These are phyloP conservation scores for Aciculoconidium aculeatum DNA, from an alignment of 805 yeast genomes.

Conservation along the genomic window DNA sequence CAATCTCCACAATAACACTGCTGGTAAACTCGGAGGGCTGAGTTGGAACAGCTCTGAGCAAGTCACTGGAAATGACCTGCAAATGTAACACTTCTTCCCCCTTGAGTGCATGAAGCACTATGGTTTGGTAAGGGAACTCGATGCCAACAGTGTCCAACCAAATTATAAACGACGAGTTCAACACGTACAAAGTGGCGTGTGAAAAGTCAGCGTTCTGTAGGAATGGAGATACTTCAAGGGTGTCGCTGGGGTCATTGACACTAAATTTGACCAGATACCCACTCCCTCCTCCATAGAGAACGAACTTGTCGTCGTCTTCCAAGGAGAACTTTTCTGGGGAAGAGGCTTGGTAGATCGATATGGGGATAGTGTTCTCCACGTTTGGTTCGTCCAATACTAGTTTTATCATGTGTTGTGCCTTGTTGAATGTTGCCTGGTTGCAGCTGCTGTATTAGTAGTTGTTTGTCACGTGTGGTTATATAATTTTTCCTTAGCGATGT, in stretches of 20 bases:
- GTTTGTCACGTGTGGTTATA: too few species aligned
- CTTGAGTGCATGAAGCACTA: constrained; percentile 29
- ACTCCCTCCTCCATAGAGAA: constrained; percentile 35
- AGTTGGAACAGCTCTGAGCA: constrained; percentile 8
- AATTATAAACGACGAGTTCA: constrained; percentile 28
- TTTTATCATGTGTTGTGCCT: constrained; percentile 7
- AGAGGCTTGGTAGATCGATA: constrained; percentile 26
- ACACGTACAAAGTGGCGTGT: constrained; percentile 23
- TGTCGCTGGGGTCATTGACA: constrained; percentile 12
- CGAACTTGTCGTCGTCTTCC: constrained; percentile 33
- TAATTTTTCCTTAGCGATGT: too few species aligned
- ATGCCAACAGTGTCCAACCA: constrained; percentile 27
- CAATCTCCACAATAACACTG: constrained; percentile 16
- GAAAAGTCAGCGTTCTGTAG: constrained; percentile 8
- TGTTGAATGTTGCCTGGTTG: too few species aligned
- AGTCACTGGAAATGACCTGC: constrained; percentile 23
- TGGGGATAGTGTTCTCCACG: constrained; percentile 36
- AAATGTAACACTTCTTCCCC: constrained; percentile 20
- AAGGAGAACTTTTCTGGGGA: constrained; percentile 35
- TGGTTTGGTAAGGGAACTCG: constrained; percentile 29
- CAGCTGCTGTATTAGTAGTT: too few species aligned
- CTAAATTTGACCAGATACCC: constrained; percentile 11
- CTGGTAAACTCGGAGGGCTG: constrained; percentile 13
- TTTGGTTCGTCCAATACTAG: constrained; percentile 27
- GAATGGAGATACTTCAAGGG: constrained; percentile 9